Conservation (phyloP, 306 rosid genomes). For the Inga leiocalycina region DNA sequence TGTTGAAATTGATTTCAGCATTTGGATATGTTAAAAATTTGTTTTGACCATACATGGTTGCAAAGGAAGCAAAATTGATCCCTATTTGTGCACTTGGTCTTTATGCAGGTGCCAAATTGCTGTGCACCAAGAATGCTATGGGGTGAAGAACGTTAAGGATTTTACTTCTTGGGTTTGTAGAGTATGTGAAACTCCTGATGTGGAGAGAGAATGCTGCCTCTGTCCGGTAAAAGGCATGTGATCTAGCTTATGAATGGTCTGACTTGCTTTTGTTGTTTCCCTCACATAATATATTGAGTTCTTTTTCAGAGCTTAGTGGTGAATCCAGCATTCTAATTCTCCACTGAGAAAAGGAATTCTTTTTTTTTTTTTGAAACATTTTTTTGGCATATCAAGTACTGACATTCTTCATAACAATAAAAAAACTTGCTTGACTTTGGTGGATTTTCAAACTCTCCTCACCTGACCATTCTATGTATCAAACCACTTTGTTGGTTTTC, state of each 20-base stretch:
- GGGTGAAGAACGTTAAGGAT: conserved; percentile 78
- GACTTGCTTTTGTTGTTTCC: neutral
- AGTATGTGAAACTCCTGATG: conserved; percentile 86
- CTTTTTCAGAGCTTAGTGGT: conserved; percentile 19
- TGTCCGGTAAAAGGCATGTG: conserved; percentile 90
- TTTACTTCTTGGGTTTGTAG: conserved; percentile 98
- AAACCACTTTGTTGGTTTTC: conserved; percentile 11
- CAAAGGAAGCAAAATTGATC: conserved; percentile 18
- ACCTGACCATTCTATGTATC: conserved; percentile 2
- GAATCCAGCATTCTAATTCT: conserved; percentile 27
- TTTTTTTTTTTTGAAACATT: neutral
- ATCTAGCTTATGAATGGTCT: conserved; percentile 32
- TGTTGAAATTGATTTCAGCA: conserved; percentile 20
- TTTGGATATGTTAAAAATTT: conserved; percentile 22
- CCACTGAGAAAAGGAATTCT: conserved; percentile 2
- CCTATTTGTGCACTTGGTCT: conserved; percentile 10
- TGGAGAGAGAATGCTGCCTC: conserved; percentile 87
- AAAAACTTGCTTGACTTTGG: conserved; percentile 11
- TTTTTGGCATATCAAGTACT: neutral
- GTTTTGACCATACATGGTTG: conserved; percentile 21
- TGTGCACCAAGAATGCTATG: conserved; percentile 98
- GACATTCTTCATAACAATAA: neutral
- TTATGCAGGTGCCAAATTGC: conserved; percentile 87
- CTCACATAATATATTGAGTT: neutral
- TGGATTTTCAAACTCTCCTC: neutral